phyloP scores from a whole-genome alignment of 805 yeast species.

The Saccharomycopsis microspora region DNA sequence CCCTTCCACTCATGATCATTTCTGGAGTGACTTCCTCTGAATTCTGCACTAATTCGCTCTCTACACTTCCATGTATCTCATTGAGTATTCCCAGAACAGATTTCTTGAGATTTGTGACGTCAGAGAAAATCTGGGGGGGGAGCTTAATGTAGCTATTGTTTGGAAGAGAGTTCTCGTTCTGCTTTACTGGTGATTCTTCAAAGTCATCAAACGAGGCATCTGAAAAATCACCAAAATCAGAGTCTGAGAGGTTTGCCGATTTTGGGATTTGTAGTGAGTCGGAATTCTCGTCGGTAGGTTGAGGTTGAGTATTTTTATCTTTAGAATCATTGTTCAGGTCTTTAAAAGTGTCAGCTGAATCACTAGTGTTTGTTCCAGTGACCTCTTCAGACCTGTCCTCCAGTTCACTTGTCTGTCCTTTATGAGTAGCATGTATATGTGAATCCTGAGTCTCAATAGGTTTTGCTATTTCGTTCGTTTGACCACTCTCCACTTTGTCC shows the following conservation, averaged over 20 bases:
- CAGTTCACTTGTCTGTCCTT: too few species aligned
- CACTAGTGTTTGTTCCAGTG: too few species aligned
- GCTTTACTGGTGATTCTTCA: slow-evolving; percentile 14
- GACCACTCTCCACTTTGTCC: slow-evolving; percentile 16
- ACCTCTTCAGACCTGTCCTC: too few species aligned
- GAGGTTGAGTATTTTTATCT: too few species aligned
- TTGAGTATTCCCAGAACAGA: slow-evolving; percentile 3
- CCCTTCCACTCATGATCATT: slow-evolving; percentile 17
- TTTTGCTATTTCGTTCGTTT: too few species aligned
- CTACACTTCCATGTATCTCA: slow-evolving; percentile 4
- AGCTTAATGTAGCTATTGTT: slow-evolving; percentile 1
- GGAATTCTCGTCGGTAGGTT: too few species aligned
- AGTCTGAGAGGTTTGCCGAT: too few species aligned
- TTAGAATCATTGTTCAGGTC: too few species aligned
- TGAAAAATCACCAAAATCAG: slow-evolving; percentile 24
- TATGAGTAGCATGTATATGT: too few species aligned
- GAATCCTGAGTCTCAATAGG: too few species aligned
- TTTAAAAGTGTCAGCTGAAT: too few species aligned
- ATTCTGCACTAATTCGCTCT: neutral
- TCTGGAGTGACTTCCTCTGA: neutral
- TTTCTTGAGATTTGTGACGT: slow-evolving; percentile 15
- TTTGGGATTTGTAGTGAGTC: too few species aligned
- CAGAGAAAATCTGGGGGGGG: slow-evolving; percentile 6
- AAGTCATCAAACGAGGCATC: slow-evolving; percentile 26
- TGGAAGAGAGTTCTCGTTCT: slow-evolving; percentile 5